Percentiles rank a stretch among this genome's conserved stretches.
These are phyloP conservation scores for Cutaneotrichosporon dermatis DNA, from an alignment of 1,284 basidiomycete genomes.

Conservation along the genomic window DNA sequence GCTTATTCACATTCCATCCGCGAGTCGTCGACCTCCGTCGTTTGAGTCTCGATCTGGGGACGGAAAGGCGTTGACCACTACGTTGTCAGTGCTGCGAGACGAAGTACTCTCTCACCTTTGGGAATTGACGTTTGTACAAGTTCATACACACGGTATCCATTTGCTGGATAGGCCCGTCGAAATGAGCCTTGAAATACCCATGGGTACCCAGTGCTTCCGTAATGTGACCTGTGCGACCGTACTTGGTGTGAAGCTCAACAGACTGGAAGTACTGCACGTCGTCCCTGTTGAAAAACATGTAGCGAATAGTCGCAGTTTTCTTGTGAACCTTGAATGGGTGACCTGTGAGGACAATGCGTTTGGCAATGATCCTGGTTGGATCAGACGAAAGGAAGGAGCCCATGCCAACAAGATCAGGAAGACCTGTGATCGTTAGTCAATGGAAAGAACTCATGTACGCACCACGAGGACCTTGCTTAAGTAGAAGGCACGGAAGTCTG, in stretches of 20 bases:
- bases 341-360: constrained; percentile 87
- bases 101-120: constrained; percentile 51
- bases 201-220: constrained; percentile 93
- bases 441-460: no score
- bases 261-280: constrained; percentile 93
- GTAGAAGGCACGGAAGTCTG: constrained; percentile 68
- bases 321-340: constrained; percentile 98
- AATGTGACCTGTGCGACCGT: constrained; percentile 84
- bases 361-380: constrained; percentile 85
- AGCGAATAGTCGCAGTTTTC: constrained; percentile 93
- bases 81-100: not conserved
- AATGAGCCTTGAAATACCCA: constrained; percentile 96
- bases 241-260: constrained; percentile 87
- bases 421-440: constrained; percentile 28
- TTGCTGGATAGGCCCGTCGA: constrained; percentile 90
- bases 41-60: constrained; percentile 6
- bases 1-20: not conserved
- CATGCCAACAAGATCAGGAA: constrained; percentile 80
- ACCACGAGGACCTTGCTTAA: constrained; percentile 36
- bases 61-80: constrained; percentile 31
- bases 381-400: constrained; percentile 85
- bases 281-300: constrained; percentile 96
- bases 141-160: constrained; percentile 94
- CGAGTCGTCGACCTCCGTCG: not conserved
- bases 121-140: constrained; percentile 84